Percentiles rank a stretch among this genome's conserved stretches.
Evolutionary conservation across 2,329 filamentous ascomycete genomes (phyloP).

Genomic region (Hymenoscyphus salicellus): DNA sequence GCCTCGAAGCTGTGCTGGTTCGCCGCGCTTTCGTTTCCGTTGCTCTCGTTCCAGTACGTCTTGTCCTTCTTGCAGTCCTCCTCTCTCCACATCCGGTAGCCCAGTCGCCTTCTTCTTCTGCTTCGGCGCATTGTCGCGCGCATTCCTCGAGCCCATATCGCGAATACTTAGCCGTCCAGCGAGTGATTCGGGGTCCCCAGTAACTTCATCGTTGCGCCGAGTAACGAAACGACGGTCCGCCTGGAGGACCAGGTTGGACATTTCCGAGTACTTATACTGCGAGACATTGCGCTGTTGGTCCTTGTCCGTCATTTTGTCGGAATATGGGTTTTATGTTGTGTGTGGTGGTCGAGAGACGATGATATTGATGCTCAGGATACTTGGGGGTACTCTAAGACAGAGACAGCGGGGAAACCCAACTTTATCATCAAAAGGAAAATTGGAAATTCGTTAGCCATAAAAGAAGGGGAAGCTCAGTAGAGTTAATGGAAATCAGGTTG

Average conservation of each 20-base stretch:
- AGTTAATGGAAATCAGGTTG: constrained; percentile 3
- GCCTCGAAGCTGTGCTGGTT: constrained; percentile 66
- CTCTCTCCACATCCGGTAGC: constrained; percentile 69
- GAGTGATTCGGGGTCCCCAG: constrained; percentile 94
- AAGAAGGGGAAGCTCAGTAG: not conserved
- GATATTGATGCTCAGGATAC: constrained; percentile 1
- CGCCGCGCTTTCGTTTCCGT: constrained; percentile 76
- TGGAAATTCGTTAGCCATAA: not conserved
- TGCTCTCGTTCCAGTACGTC: constrained; percentile 82
- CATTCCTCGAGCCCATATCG: constrained; percentile 88
- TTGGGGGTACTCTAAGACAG: not conserved
- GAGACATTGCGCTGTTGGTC: constrained; percentile 78
- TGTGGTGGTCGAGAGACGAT: not conserved
- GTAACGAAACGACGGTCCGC: constrained; percentile 95
- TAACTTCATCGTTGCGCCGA: constrained; percentile 88
- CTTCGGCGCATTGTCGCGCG: constrained; percentile 75
- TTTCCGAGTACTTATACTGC: constrained; percentile 98
- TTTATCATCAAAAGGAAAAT: constrained; percentile 10
- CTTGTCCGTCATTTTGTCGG: constrained; percentile 64
- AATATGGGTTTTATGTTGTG: constrained; percentile 17
- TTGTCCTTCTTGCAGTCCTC: constrained; percentile 72
- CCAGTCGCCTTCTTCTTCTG: constrained; percentile 69
- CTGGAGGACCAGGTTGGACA: constrained; percentile 99
- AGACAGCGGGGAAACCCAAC: constrained; percentile 10
- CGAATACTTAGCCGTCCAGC: constrained; percentile 89